These are phyloP conservation scores for Russula abietina DNA, from an alignment of 768 basidiomycete species.

Conservation along the genomic window DNA sequence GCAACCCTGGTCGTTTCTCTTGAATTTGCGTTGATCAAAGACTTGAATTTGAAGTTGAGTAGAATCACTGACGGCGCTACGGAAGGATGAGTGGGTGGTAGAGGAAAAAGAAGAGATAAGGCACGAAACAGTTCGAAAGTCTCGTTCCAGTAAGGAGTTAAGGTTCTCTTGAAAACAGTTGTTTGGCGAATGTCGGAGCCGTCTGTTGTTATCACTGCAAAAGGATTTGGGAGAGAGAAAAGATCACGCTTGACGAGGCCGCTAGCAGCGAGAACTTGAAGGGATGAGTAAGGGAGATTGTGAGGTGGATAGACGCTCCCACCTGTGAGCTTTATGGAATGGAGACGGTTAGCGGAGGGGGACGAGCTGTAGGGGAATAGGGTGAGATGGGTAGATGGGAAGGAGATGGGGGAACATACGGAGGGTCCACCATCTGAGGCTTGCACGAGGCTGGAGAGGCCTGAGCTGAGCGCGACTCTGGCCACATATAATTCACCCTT, in stretches of 20 bases:
- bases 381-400: not conserved
- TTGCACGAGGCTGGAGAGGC: not conserved
- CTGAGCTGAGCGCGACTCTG: not conserved
- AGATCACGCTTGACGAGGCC: slow-evolving; percentile 72
- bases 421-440: slow-evolving; percentile 11
- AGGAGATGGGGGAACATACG: not conserved
- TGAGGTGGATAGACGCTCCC: not conserved
- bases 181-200: slow-evolving; percentile 75
- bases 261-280: slow-evolving; percentile 67
- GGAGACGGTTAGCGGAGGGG: not conserved
- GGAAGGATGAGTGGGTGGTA: slow-evolving; percentile 13
- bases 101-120: not conserved
- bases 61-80: slow-evolving; percentile 62
- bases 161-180: slow-evolving; percentile 56
- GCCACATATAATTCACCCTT: not conserved
- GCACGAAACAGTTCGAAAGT: slow-evolving; percentile 68
- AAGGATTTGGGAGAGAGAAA: slow-evolving; percentile 80
- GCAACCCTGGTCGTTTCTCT: slow-evolving; percentile 74
- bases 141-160: slow-evolving; percentile 79
- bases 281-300: not conserved
- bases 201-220: slow-evolving; percentile 80
- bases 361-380: not conserved
- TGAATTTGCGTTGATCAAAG: slow-evolving; percentile 87
- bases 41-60: slow-evolving; percentile 80
- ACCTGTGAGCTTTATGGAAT: slow-evolving; percentile 19